A percentile compares a stretch with the other conserved stretches of the same genome.
Conservation (phyloP, 371 early-diverging fungal genomes). For the Mucor plumbeus region DNA sequence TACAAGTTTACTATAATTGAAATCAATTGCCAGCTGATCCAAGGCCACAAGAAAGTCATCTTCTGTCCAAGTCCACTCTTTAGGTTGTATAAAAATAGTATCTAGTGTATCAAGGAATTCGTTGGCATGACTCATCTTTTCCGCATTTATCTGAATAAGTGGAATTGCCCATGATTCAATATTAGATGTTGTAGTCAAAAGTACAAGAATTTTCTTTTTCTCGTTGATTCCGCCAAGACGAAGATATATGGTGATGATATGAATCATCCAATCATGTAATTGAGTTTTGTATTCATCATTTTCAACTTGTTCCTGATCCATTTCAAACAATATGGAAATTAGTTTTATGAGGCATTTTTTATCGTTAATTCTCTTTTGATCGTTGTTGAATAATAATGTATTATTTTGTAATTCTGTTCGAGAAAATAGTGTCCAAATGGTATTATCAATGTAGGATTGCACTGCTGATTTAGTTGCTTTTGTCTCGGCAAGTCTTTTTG, state of each 20-base stretch:
- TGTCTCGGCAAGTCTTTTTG: constrained; percentile 33
- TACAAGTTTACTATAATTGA: constrained; percentile 18
- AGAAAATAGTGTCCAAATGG: constrained; percentile 32
- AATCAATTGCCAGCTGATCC: constrained; percentile 64
- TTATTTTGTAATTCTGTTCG: constrained; percentile 17
- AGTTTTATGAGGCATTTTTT: constrained; percentile 16
- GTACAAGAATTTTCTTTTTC: constrained; percentile 42
- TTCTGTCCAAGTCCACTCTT: constrained; percentile 51
- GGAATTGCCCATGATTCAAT: constrained; percentile 60
- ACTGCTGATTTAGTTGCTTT: constrained; percentile 49
- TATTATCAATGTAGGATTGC: constrained; percentile 56
- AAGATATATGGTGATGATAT: constrained; percentile 17
- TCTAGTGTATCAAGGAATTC: constrained; percentile 41
- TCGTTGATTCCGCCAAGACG: constrained; percentile 10
- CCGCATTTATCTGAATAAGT: constrained; percentile 52
- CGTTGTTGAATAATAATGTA: constrained; percentile 15
- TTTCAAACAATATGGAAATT: constrained; percentile 12
- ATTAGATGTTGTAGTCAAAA: constrained; percentile 49
- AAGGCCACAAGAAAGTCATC: constrained; percentile 64
- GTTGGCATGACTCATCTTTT: constrained; percentile 20
- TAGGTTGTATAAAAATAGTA: constrained; percentile 26
- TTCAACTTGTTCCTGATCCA: constrained; percentile 11
- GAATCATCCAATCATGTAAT: constrained; percentile 25
- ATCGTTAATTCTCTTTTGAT: constrained; percentile 13
- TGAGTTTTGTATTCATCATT: neutral